Evolutionary conservation across 805 yeast species (phyloP).

Genomic region (Isabelozyma pseudorhagii): DNA sequence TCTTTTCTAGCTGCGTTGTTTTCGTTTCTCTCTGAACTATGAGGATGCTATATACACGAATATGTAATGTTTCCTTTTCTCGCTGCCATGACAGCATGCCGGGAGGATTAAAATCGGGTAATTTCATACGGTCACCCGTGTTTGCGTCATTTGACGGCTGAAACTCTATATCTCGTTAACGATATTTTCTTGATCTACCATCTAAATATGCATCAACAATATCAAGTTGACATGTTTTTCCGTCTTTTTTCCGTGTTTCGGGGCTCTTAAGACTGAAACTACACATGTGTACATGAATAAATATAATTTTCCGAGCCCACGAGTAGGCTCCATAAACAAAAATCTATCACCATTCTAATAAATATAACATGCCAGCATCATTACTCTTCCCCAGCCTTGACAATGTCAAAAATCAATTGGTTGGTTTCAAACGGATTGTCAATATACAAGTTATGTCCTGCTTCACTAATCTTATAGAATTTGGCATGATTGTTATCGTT

Average conservation of each 20-base stretch:
- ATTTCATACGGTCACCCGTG: too few relatives aligned
- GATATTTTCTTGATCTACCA: background rate
- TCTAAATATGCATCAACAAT: background rate
- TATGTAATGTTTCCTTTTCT: too few relatives aligned
- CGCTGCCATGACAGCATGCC: too few relatives aligned
- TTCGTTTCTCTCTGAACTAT: too few relatives aligned
- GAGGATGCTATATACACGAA: too few relatives aligned
- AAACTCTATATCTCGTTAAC: too few relatives aligned
- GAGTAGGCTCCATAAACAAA: too few relatives aligned
- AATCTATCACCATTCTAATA: too few relatives aligned
- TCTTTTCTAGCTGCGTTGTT: too few relatives aligned
- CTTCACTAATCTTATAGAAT: slow-evolving; percentile 27
- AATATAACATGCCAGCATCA: background rate
- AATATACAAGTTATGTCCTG: slow-evolving; percentile 44
- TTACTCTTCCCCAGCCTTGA: background rate
- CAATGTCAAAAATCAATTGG: slow-evolving; percentile 16
- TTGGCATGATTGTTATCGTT: slow-evolving; percentile 14
- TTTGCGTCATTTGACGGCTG: too few relatives aligned
- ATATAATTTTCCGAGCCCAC: too few relatives aligned
- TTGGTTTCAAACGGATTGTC: slow-evolving; percentile 45
- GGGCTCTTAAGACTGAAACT: background rate
- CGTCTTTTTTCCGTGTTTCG: background rate
- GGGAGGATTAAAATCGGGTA: too few relatives aligned
- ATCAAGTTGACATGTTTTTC: background rate
- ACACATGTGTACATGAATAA: background rate